Evolutionary conservation across 2,329 filamentous ascomycete species (phyloP), one percentile per base, ranked within the genome.

Genomic region (Pleomassaria siparia): DNA sequence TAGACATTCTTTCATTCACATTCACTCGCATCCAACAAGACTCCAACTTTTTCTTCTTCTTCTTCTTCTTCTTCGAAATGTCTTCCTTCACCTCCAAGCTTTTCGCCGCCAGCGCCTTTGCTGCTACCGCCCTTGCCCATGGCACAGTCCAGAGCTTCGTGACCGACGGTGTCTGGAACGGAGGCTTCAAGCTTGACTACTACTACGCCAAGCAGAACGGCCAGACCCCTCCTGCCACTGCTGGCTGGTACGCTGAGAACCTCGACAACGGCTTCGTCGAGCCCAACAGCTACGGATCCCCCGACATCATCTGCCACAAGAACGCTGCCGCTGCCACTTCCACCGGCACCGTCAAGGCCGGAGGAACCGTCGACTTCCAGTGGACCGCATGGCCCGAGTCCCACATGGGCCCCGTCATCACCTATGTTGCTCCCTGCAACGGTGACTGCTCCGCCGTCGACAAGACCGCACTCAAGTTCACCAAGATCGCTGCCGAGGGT

Each of bases 231-330:
- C 55, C 71, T 40, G 62, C 64, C n/a, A 58, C 64, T 49, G 62
- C 69, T 56, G 77, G 81, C 43, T 83, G 76, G 51, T 66, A 62
- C 42, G 65, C 67, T 10, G 63, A 68, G 51, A 62, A 70, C 59
- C 60, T 67, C 35, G 67, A 69, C 58, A 70, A 68, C 52, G 65
- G 66, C 49, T 70, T 67, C 47, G 60, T 70, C 24, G 55, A 58
- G 44, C 64, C 64, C 36, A 56, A 59, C 50, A 40, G 51, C 24
- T 70, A 61, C 55, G 48, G 44, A 44, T 50, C 47, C 13, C 33
- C 65, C 40, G 65, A 70, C 55, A 84, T 86, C 54, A 81, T 83
- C 70, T 86, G 83, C 74, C 84, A 87, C 74, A 75, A 75, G 64
- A 69, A 71, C 35, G 82, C 78, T 24, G 74, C 75, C 24, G 74